Base-by-base conservation (phyloP, 2,329 filamentous ascomycete genomes). In the Microsporum audouinii region DNA sequence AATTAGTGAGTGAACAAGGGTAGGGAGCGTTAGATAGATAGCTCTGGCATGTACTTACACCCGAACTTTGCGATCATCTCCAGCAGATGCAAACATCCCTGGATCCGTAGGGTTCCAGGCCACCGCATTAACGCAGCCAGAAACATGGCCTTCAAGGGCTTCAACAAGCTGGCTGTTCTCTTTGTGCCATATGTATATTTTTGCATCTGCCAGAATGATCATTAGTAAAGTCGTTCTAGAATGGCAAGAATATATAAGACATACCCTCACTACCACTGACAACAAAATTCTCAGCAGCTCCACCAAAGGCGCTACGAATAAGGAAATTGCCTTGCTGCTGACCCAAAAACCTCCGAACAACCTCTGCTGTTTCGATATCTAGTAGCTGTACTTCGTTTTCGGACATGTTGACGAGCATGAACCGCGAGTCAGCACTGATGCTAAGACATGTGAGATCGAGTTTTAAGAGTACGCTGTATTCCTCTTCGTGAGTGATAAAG, bases 151-250 rank as follows among this genome's bases (percentile, higher is more conserved):
- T 36, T 84, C 81, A 2, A 97, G 78, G 56, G 83, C 86, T 69
- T 91, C 88, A 4, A 99, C 84, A 0, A 87, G 79, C 4, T 82
- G 79, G 4, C 89, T 90, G 39, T 88, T 89, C 61, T 86, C 87
- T 72, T 90, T 94, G 72, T 96, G 89, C 90, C 91, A 97, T 63
- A 99, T 89, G 71, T 90, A 87, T 47, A 97, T 82, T 61, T 82
- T 80, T 1, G 83, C 83, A 72, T 87, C 84, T 86, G 66, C 2
- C 8, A 43, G 36, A 34, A 38, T n/a, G 39, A 29, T n/a, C 17
- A n/a, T 57, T 29, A 57, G 39, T 23, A 14, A 2, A 17, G 6
- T 17, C 5, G 1, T 23, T 2, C 29, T 29, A 4, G 5, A 2
- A 34, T 29, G 33, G 49, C 3, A 31, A 14, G 29, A 57, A 27